Evolutionary conservation across 441 rosid species (phyloP), one percentile per base, ranked within the genome.

Genomic region (Cnidoscolus chayamansa): DNA sequence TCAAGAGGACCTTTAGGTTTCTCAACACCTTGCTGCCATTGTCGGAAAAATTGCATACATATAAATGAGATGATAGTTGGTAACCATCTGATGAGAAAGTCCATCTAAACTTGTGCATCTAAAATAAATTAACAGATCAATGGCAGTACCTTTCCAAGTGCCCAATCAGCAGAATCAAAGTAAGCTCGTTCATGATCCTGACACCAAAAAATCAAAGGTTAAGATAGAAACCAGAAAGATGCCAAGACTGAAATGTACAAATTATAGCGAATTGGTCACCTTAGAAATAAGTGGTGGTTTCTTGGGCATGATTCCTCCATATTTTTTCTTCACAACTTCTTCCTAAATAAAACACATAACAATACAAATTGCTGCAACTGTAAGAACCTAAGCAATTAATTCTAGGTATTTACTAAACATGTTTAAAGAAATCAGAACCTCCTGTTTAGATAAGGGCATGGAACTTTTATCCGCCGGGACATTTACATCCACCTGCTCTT

Each of bases 81-180:
- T 19, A 65, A 70, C 45, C 50, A 66, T 25, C 49, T 53, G 45
- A 65, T 25, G 35, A 48, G 54, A 57, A 25, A 56, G 45, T 54
- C 40, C 19, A 76, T 35, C 53, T 2, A 40, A 48, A 63, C n/a
- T 17, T 68, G 31, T 40, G 67, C 53, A 60, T 17, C 62, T 62
- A 30, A 57, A 60, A 32, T 51, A 25, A 67, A 73, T 25, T 40
- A 43, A 7, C 54, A 71, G 68, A 62, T 72, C 43, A 12, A 59
- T n/a, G 17, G n/a, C 47, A 76, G 63, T 86, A 91, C 99, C 98
- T 95, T 95, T 81, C 99, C 99, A 79, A 95, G 94, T 51, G 99
- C 99, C 99, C 99, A 95, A 75, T 93, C 99, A 78, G 99, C 99
- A 66, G 99, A 95, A 78, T 95, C 99, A 82, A 95, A 95, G 84